These are phyloP conservation scores for Byssochlamys sp. DNA, from an alignment of 2,329 filamentous ascomycete species.

Conservation along the genomic window DNA sequence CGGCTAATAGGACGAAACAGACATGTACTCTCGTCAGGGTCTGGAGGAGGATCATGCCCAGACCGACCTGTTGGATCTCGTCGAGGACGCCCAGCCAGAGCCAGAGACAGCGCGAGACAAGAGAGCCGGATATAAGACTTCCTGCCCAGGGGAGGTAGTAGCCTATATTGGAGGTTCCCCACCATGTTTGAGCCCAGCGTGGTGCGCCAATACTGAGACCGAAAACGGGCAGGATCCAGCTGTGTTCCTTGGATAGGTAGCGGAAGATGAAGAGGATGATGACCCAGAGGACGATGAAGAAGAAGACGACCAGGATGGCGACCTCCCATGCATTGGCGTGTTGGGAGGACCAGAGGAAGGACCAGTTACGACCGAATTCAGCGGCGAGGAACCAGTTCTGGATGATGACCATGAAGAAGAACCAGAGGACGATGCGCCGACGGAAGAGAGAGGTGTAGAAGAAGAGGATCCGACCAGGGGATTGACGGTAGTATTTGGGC, in stretches of 20 bases:
- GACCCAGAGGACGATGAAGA: slow-evolving; percentile 40
- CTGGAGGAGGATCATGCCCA: slow-evolving; percentile 53
- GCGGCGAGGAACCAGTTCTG: slow-evolving; percentile 54
- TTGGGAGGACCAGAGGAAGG: slow-evolving; percentile 42
- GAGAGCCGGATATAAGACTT: slow-evolving; percentile 38
- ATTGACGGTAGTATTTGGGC: slow-evolving; percentile 51
- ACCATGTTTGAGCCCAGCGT: slow-evolving; percentile 53
- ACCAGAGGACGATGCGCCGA: slow-evolving; percentile 53
- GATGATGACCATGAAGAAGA: slow-evolving; percentile 48
- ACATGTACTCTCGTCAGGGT: slow-evolving; percentile 52
- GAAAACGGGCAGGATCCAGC: slow-evolving; percentile 53
- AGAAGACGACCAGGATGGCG: slow-evolving; percentile 33
- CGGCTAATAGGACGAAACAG: slow-evolving; percentile 15
- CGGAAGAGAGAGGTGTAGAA: slow-evolving; percentile 49
- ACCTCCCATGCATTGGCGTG: slow-evolving; percentile 45
- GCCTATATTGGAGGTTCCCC: slow-evolving; percentile 47
- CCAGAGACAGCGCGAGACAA: slow-evolving; percentile 47
- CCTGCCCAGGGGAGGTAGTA: slow-evolving; percentile 50
- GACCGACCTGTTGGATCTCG: slow-evolving; percentile 50
- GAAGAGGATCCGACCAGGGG: slow-evolving; percentile 48
- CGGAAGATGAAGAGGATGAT: slow-evolving; percentile 32
- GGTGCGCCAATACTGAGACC: slow-evolving; percentile 43
- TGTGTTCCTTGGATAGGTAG: slow-evolving; percentile 43
- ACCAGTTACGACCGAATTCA: slow-evolving; percentile 53
- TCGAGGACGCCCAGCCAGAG: slow-evolving; percentile 54